Evolutionary conservation across 106 monocot species (phyloP).

Genomic region (Dendrobium officinale): DNA sequence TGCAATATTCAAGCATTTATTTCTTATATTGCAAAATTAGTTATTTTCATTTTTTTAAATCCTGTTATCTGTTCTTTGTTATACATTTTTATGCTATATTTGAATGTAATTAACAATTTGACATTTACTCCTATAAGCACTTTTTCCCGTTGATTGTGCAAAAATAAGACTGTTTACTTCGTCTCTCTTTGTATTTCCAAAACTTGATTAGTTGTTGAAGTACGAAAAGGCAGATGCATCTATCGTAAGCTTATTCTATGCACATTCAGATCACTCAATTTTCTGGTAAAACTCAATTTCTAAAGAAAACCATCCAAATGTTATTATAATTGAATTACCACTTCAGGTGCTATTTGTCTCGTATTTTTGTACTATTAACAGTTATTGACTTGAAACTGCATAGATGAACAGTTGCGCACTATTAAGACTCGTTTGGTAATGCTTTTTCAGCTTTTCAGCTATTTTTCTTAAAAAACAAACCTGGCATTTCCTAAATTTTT

Average conservation of each 20-base stretch:
- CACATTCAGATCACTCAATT: too few relatives aligned
- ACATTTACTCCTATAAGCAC: not conserved
- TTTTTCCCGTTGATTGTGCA: not conserved
- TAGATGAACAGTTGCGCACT: not conserved
- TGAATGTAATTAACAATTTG: not conserved
- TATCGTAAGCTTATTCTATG: too few relatives aligned
- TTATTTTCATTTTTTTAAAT: not conserved
- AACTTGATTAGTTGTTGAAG: too few relatives aligned
- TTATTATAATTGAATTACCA: too few relatives aligned
- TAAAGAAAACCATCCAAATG: too few relatives aligned
- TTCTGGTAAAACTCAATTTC: too few relatives aligned
- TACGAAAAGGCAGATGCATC: too few relatives aligned
- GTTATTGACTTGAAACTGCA: not conserved
- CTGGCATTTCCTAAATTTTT: too few relatives aligned
- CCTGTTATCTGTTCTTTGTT: not conserved
- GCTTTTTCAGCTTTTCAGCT: not conserved
- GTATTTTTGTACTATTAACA: not conserved
- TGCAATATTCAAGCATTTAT: not conserved
- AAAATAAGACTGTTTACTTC: not conserved
- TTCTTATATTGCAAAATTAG: not conserved
- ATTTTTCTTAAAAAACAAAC: too few relatives aligned
- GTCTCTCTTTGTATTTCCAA: not conserved
- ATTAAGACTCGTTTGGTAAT: not conserved
- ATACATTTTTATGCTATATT: not conserved
- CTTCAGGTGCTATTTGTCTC: too few relatives aligned